A percentile compares a stretch with the other conserved stretches of the same genome.
phyloP scores from a whole-genome alignment of 2,329 filamentous ascomycete genomes.

The Emmonsiellopsis sp. region DNA sequence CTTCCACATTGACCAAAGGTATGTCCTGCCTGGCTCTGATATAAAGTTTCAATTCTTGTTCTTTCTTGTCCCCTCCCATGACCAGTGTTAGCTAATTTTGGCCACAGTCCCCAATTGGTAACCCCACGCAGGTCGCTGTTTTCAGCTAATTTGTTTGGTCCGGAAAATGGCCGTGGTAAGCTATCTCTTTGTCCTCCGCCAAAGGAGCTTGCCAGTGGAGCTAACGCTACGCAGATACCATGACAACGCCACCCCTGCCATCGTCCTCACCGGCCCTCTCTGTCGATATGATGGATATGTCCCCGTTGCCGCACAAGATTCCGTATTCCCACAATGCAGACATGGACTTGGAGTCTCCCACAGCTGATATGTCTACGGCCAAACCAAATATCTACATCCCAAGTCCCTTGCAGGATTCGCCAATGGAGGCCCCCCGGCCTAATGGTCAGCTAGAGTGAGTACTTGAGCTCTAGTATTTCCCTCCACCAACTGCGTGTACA shows the following conservation, averaged over 20 bases:
- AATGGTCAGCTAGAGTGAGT: constrained; percentile 28
- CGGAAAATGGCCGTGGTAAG: constrained; percentile 53
- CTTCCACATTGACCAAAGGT: constrained; percentile 95
- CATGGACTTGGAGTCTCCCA: constrained; percentile 62
- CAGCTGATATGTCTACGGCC: constrained; percentile 46
- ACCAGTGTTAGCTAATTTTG: constrained; percentile 12
- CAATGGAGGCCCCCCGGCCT: constrained; percentile 24
- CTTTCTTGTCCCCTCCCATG: constrained; percentile 19
- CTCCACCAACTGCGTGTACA: neutral
- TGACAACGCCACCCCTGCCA: constrained; percentile 75
- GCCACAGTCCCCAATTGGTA: constrained; percentile 64
- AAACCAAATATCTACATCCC: constrained; percentile 32
- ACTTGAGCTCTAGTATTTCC: constrained; percentile 15
- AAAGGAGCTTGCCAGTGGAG: constrained; percentile 6
- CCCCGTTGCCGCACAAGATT: constrained; percentile 80
- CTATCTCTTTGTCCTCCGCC: constrained; percentile 4
- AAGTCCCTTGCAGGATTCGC: constrained; percentile 33
- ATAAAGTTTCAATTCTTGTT: neutral
- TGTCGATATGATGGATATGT: constrained; percentile 84
- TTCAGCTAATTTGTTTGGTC: constrained; percentile 59
- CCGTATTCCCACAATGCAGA: constrained; percentile 53
- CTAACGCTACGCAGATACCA: constrained; percentile 50
- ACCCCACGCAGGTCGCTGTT: constrained; percentile 81
- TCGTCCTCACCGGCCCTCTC: constrained; percentile 70
- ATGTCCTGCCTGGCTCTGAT: constrained; percentile 26